Base-by-base conservation (phyloP, 306 rosid genomes). In the Dalbergia cochinchinensis region DNA sequence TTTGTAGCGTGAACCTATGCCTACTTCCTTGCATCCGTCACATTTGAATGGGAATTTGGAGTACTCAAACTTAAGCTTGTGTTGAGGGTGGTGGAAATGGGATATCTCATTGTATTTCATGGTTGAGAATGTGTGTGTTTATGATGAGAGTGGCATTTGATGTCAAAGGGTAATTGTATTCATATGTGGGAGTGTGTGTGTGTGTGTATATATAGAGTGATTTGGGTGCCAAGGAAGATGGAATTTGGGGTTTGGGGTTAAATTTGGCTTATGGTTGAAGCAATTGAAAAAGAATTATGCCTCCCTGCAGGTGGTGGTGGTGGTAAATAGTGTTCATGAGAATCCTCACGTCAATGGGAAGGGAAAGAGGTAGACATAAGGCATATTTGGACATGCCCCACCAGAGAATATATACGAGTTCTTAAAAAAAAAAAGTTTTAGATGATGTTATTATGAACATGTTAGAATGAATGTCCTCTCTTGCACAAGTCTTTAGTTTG, bases 1-100 rank as follows among this genome's bases (percentile, higher is more conserved):
- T 81, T 83, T 91, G 89, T 95, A 95, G 45, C 89, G 82, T 0
- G 97, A 92, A 0, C 99, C 99, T 4, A 95, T 95, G 31, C 99
- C 99, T 0, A 86, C 77, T 83, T 95, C 99, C 41, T 91, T 92
- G 90, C 99, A 95, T 0, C 99, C 99, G 3, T 95, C 98, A 16
- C 99, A 95, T 80, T 92, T 95, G 94, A 92, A 95, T 0, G 99
- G 98, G 66, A 81, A 84, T 59, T 91, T 97, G 1, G 86, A 54
- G 87, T 86, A 83, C 66, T 93, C 98, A 11, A 91, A 95, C 54
- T 83, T 80, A 26, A 95, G 94, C 60, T 83, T 89, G 96, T 95
- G 99, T 47, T 95, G 84, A 2, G 97, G 93, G 79, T 95, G 99
- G 73, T 89, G 86, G 83, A 88, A 91, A 84, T 95, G 98, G 22